phyloP scores from a whole-genome alignment of 495 filamentous ascomycete species.

The Chaetomidium leptoderma region DNA sequence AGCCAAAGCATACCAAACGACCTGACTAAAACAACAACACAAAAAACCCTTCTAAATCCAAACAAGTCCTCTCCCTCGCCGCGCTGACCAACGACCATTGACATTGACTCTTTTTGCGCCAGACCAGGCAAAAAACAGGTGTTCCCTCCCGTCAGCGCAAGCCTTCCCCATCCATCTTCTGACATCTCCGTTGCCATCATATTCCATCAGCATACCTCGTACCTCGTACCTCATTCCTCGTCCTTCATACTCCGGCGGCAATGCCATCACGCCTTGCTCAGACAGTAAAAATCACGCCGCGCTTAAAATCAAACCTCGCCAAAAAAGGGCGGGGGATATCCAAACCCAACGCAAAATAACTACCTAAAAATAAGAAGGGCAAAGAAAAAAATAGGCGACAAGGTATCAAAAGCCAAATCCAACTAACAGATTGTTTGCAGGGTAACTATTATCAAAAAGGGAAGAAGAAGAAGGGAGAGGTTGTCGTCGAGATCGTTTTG shows the following conservation, averaged over 20 bases:
- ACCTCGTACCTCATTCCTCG: conserved; percentile 1
- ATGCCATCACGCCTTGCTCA: conserved; percentile 15
- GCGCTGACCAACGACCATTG: conserved; percentile 3
- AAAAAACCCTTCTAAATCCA: conserved; percentile 16
- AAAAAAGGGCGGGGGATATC: conserved; percentile 4
- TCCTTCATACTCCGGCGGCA: conserved; percentile 18
- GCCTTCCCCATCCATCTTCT: background rate
- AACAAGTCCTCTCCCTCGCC: conserved; percentile 6
- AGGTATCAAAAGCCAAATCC: conserved; percentile 32
- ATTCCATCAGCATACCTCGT: conserved; percentile 11
- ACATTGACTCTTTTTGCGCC: conserved; percentile 16
- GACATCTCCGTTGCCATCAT: conserved; percentile 1
- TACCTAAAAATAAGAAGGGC: background rate
- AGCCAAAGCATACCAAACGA: conserved; percentile 5
- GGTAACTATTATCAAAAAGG: background rate
- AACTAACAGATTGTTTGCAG: background rate
- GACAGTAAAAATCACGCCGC: conserved; percentile 5
- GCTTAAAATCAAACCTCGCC: conserved; percentile 9
- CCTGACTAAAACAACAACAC: conserved; percentile 4
- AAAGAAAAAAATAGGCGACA: conserved; percentile 21
- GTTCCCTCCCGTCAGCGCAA: too few relatives aligned
- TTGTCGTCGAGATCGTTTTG: background rate
- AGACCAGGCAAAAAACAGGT: background rate
- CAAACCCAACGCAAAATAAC: conserved; percentile 1
- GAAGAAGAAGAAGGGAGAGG: background rate